Percentiles rank a stretch among this genome's conserved stretches.
phyloP scores from a whole-genome alignment of 495 filamentous ascomycete species.

The Penicillium tannophilum region DNA sequence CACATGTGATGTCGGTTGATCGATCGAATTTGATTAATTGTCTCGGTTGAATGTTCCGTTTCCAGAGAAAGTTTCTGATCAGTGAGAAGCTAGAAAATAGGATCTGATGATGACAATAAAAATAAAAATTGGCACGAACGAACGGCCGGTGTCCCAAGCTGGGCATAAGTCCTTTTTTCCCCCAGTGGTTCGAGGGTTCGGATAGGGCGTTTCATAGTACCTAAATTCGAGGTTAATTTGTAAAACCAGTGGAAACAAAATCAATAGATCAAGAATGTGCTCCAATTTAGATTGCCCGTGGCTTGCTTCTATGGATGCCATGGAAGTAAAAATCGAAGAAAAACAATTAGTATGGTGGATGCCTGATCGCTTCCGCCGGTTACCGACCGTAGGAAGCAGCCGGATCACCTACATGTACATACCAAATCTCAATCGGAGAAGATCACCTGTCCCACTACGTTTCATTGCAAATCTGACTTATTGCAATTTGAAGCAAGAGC shows the following conservation, averaged over 20 bases:
- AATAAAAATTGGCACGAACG: background rate
- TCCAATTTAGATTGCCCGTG: background rate
- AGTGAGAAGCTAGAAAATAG: background rate
- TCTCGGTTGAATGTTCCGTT: constrained; percentile 2
- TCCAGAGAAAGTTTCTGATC: background rate
- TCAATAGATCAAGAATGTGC: background rate
- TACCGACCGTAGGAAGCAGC: constrained; percentile 2
- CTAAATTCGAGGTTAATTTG: background rate
- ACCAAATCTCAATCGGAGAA: constrained; percentile 8
- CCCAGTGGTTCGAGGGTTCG: constrained; percentile 1
- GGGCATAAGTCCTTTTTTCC: background rate
- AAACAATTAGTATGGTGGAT: background rate
- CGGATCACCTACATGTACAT: background rate
- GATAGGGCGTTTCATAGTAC: background rate
- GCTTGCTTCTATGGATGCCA: background rate
- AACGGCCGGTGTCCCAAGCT: background rate
- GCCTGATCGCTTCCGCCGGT: constrained; percentile 5
- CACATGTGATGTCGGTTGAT: background rate
- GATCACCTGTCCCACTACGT: constrained; percentile 16
- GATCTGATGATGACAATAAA: background rate
- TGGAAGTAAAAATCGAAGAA: background rate
- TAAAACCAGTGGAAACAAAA: background rate
- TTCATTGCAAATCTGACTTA: constrained; percentile 21
- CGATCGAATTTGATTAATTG: background rate
- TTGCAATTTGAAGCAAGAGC: constrained; percentile 11